Evolutionary conservation across 2,329 filamentous ascomycete genomes (phyloP).

Genomic region (Penicillium capsulatum): DNA sequence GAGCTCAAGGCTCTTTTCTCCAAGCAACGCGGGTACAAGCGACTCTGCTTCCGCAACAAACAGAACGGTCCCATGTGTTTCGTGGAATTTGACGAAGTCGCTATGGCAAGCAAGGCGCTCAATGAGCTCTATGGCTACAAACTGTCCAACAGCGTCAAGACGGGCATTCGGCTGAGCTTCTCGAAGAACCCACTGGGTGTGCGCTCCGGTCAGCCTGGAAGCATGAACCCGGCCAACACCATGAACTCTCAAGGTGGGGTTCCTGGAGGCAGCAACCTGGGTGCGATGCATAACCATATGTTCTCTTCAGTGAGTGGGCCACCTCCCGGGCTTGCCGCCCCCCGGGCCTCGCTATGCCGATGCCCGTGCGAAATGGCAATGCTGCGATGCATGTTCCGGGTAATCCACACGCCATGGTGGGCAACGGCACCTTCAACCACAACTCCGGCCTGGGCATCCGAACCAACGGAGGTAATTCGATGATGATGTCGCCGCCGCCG

Average conservation of each 20-base stretch:
- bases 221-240: slow-evolving; percentile 49
- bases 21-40: slow-evolving; percentile 89
- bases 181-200: slow-evolving; percentile 96
- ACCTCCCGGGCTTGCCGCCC: slow-evolving; percentile 77
- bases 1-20: slow-evolving; percentile 92
- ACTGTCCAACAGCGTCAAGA: slow-evolving; percentile 88
- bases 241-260: slow-evolving; percentile 52
- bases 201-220: slow-evolving; percentile 65
- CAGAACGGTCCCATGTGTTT: slow-evolving; percentile 97
- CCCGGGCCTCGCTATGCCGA: slow-evolving; percentile 58
- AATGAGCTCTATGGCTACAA: slow-evolving; percentile 83
- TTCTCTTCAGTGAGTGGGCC: slow-evolving; percentile 70
- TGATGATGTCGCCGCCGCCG: slow-evolving; percentile 31
- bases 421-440: slow-evolving; percentile 32
- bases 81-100: slow-evolving; percentile 93
- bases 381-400: slow-evolving; percentile 28
- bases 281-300: slow-evolving; percentile 54
- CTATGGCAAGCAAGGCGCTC: slow-evolving; percentile 85
- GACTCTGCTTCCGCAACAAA: slow-evolving; percentile 91
- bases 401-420: slow-evolving; percentile 29
- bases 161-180: slow-evolving; percentile 91
- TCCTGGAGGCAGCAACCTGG: slow-evolving; percentile 54
- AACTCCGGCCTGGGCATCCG: slow-evolving; percentile 40
- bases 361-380: slow-evolving; percentile 32
- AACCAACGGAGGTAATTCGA: slow-evolving; percentile 30